A percentile compares a stretch with the other conserved stretches of the same genome.
Evolutionary conservation across 495 filamentous ascomycete genomes (phyloP).

Genomic region (Penicillium taxi): DNA sequence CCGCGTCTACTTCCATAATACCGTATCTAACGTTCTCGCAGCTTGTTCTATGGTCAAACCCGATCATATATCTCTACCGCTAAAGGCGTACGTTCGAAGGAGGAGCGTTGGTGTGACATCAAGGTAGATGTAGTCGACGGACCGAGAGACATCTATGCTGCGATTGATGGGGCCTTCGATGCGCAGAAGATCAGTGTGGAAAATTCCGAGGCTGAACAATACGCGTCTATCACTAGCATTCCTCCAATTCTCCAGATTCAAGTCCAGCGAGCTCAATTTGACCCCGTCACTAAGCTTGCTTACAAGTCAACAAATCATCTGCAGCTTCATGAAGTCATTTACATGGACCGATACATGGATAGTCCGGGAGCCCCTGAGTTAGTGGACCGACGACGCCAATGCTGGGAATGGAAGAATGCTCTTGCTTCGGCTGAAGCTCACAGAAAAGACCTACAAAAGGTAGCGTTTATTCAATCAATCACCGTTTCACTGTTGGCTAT

Average conservation of each 20-base stretch:
- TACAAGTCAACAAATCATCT: constrained; percentile 77
- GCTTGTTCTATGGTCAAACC: constrained; percentile 52
- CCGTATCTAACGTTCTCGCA: constrained; percentile 14
- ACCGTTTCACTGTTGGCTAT: too few relatives aligned
- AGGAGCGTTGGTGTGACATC: constrained; percentile 55
- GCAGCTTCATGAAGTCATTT: constrained; percentile 65
- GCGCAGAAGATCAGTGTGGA: constrained; percentile 63
- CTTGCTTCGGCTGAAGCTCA: constrained; percentile 48
- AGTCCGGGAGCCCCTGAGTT: constrained; percentile 49
- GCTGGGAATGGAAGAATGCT: constrained; percentile 67
- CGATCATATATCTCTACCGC: constrained; percentile 46
- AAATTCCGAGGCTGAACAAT: constrained; percentile 55
- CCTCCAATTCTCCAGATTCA: constrained; percentile 85
- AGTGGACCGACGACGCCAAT: constrained; percentile 51
- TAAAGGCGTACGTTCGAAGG: constrained; percentile 37
- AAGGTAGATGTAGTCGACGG: constrained; percentile 56
- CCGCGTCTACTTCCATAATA: not conserved
- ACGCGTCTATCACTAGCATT: constrained; percentile 63
- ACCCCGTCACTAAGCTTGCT: constrained; percentile 47
- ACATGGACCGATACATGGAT: constrained; percentile 85
- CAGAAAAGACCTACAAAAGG: constrained; percentile 39
- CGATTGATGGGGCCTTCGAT: constrained; percentile 77
- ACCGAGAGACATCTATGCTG: constrained; percentile 65
- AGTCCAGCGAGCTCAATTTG: constrained; percentile 71
- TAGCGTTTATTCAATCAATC: too few relatives aligned